Percentiles rank a stretch among this genome's conserved stretches.
These are phyloP conservation scores for Tuber borchii DNA, from an alignment of 495 filamentous ascomycete genomes.

Conservation along the genomic window DNA sequence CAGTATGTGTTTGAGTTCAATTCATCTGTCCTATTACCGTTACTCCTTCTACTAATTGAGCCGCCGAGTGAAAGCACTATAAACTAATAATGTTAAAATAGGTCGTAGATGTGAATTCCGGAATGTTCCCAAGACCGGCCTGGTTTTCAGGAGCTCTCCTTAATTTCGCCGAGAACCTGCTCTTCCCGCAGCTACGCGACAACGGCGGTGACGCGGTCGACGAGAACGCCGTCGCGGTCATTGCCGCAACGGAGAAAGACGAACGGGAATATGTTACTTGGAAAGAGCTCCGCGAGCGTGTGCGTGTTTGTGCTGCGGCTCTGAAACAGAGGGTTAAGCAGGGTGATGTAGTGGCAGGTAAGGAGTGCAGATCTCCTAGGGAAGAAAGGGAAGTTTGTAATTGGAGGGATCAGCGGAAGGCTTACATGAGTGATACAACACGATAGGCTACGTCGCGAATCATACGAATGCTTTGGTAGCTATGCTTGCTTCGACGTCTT, in stretches of 20 bases:
- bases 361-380: background rate
- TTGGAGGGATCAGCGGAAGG: background rate
- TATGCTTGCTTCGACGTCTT: conserved; percentile 70
- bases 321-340: conserved; percentile 59
- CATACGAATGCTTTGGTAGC: conserved; percentile 77
- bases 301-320: conserved; percentile 63
- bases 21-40: background rate
- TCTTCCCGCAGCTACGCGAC: conserved; percentile 57
- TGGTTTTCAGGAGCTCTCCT: conserved; percentile 74
- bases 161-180: conserved; percentile 89
- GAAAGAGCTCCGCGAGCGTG: conserved; percentile 70
- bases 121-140: conserved; percentile 75
- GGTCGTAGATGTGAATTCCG: conserved; percentile 59
- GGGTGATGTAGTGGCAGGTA: conserved; percentile 64
- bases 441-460: conserved; percentile 71
- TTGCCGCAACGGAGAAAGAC: conserved; percentile 73
- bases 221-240: conserved; percentile 57
- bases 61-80: background rate
- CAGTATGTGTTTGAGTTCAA: background rate
- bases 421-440: conserved; percentile 6
- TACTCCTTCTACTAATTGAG: conserved; percentile 8
- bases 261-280: conserved; percentile 68
- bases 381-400: background rate
- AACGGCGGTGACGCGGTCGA: conserved; percentile 42
- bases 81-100: conserved; percentile 40